Percentiles rank a stretch among this genome's conserved stretches.
These are phyloP conservation scores for Phytophthora constricta DNA, from an alignment of 352 stramenopile genomes.

Conservation along the genomic window DNA sequence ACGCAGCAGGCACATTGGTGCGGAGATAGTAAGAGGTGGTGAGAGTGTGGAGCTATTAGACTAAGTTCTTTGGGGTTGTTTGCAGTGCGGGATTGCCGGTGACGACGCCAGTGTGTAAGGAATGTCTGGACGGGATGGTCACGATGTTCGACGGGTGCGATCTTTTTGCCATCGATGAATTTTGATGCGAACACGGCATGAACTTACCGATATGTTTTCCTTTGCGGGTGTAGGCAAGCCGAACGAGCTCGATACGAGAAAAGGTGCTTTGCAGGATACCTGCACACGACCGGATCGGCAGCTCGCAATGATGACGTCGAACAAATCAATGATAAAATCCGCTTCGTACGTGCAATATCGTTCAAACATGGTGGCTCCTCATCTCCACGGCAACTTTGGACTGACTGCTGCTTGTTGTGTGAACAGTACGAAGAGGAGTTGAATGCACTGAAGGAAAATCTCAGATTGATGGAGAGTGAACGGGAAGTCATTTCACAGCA, in stretches of 20 bases:
- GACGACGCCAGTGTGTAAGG: constrained; percentile 70
- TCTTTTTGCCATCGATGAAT: neutral
- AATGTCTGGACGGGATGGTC: constrained; percentile 81
- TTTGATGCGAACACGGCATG: neutral
- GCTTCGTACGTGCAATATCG: constrained; percentile 54
- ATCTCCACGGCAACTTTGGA: no score
- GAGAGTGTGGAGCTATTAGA: no score
- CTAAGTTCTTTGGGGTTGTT: no score
- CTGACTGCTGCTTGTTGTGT: constrained; percentile 3
- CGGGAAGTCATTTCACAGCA: constrained; percentile 53
- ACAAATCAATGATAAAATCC: constrained; percentile 75
- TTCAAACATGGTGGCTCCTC: no score
- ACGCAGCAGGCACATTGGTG: constrained; percentile 78
- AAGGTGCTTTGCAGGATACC: constrained; percentile 56
- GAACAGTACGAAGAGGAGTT: constrained; percentile 76
- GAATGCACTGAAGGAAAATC: constrained; percentile 58
- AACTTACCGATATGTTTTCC: neutral
- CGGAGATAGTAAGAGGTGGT: no score
- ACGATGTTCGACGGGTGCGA: constrained; percentile 69
- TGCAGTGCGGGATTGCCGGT: constrained; percentile 63
- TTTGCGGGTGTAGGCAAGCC: constrained; percentile 44
- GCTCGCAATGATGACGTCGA: constrained; percentile 66
- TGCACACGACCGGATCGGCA: constrained; percentile 60
- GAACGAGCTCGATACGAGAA: constrained; percentile 82
- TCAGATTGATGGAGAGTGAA: constrained; percentile 79